Evolutionary conservation across 441 rosid species (phyloP), one percentile per base, ranked within the genome.

Genomic region (Populus hybrid): DNA sequence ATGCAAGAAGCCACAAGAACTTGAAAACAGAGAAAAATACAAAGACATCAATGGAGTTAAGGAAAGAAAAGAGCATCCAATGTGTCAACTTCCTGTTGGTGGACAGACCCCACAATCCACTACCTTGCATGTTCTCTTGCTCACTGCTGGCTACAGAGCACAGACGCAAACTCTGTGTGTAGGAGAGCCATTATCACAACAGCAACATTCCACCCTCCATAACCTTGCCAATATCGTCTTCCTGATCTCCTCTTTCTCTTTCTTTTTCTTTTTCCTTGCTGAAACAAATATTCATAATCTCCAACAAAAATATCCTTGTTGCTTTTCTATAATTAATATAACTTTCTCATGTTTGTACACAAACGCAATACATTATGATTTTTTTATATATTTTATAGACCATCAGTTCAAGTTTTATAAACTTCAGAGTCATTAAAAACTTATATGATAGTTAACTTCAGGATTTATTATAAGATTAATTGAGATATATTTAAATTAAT

Each of bases 101-200:
- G 70, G 75, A 11, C 21, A 77, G 20, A 26, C 30, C 69, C 79
- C 70, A 77, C 79, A 7, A 2, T 66, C 70, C 75, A 71, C 46
- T 70, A n/a, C 80, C 35, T 24, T 76, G 57, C 57, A 54, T 54
- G 67, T 57, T 32, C 50, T 50, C 8, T 32, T 30, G 21, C 9
- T 68, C 65, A 42, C 72, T 50, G 26, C 11, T 1, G 11, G 70
- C 9, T 30, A 10, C 30, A 69, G 54, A 10, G 10, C 72, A 36
- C 26, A 50, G 12, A 38, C 8, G 70, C 5, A 21, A 63, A 0
- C 14, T 11, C 38, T 16, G 34, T 9, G 18, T 2, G 3, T 0
- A 12, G 1, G 26, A 50, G 38, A n/a, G 30, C 32, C 42, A 67
- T 26, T 11, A 75, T 46, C 72, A 28, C 38, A 66, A 75, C 26